phyloP scores from a whole-genome alignment of 306 rosid genomes.

The Acacia acuminata region DNA sequence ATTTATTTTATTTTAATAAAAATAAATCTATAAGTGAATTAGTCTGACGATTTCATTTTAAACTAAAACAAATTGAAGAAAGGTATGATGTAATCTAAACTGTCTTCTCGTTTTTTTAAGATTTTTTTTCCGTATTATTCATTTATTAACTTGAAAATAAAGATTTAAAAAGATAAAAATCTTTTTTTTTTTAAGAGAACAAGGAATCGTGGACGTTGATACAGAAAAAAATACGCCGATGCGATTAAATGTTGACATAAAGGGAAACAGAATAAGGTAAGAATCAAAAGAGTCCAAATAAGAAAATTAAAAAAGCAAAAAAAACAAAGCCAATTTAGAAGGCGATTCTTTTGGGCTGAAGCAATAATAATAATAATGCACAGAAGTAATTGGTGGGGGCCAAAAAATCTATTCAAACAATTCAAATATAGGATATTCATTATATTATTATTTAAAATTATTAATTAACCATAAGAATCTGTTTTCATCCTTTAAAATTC shows the following conservation, averaged over 20 bases:
- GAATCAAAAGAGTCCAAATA: background rate
- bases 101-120: background rate
- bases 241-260: background rate
- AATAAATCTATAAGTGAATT: background rate
- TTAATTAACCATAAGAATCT: too few species aligned
- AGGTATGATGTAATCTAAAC: background rate
- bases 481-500: too few species aligned
- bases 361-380: background rate
- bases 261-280: background rate
- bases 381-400: too few species aligned
- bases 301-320: background rate
- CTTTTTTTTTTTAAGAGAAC: too few species aligned
- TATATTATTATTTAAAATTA: too few species aligned
- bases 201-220: background rate
- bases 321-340: constrained; percentile 13
- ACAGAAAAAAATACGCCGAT: background rate
- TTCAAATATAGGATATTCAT: too few species aligned
- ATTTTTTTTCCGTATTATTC: background rate
- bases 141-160: background rate
- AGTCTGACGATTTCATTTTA: background rate
- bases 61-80: background rate
- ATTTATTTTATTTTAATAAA: background rate
- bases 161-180: background rate
- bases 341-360: background rate
- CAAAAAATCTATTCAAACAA: too few species aligned